Evolutionary conservation across 306 rosid genomes (phyloP), one percentile per base, ranked within the genome.

Genomic region (Vicia faba): DNA sequence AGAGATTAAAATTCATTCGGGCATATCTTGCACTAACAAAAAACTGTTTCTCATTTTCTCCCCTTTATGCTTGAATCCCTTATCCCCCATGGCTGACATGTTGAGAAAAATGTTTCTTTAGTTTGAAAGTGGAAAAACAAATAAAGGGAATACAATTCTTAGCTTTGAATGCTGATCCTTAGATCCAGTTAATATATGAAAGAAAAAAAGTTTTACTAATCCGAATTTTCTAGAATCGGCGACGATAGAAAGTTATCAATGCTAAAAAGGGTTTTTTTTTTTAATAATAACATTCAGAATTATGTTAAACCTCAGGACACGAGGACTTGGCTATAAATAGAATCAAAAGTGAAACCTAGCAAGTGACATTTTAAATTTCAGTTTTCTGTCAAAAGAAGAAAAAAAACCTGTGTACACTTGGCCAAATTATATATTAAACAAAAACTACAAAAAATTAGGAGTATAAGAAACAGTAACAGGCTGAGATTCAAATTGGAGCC

Each of bases 281-380:
- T 20, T 4, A 26, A 71, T 62, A 40, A 70, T 50, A 18, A 36
- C 10, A 1, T 39, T 33, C 59, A 69, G 41, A 43, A 65, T 59
- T 54, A 15, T 58, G 14, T 33, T 29, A 59, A 49, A 49, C 40
- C 64, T 8, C 13, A 65, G 29, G 29, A 33, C 28, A 61, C 46
- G 51, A 48, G 4, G 11, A 62, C 18, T 11, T 57, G 38, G 64
- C 39, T 33, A n/a, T 29, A 68, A 43, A 35, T 19, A 54, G 66
- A 56, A 77, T 36, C 66, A 38, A 28, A 70, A 56, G 43, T 56
- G 48, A 59, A 60, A 41, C 53, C 39, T 29, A 65, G 4, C 61
- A 43, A 38, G 33, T 56, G 48, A 58, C 1, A 39, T 64, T 69
- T 64, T 33, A 46, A 31, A 12, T 48, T 25, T 26, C 8, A 26